Percentiles rank a stretch among this genome's conserved stretches.
phyloP scores from a whole-genome alignment of 805 yeast species.

The Metschnikowia bowlesiae region DNA sequence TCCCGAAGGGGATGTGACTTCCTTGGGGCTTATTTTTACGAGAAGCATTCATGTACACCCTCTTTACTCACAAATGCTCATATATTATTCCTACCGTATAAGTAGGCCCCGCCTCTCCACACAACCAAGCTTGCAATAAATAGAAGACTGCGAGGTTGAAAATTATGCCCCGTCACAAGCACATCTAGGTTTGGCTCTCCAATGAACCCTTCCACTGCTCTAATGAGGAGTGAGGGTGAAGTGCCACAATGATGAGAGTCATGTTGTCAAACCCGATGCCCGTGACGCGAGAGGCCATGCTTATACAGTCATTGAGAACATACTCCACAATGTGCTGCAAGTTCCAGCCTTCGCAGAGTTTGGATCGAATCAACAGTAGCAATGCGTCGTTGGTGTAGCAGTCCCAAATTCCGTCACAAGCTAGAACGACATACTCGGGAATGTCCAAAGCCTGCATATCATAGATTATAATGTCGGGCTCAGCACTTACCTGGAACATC shows the following conservation, averaged over 20 bases:
- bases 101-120: neutral
- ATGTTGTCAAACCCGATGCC: constrained; percentile 82
- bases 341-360: constrained; percentile 52
- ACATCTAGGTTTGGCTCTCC: constrained; percentile 23
- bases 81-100: neutral
- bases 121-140: neutral
- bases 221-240: constrained; percentile 45
- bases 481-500: constrained; percentile 39
- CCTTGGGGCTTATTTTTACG: no score
- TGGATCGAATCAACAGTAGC: constrained; percentile 50
- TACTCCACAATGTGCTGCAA: constrained; percentile 56
- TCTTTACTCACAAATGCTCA: neutral
- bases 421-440: constrained; percentile 37
- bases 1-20: no score
- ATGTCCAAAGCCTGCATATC: constrained; percentile 26
- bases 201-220: constrained; percentile 58
- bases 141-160: constrained; percentile 9
- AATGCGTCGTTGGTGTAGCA: constrained; percentile 52
- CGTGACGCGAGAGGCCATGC: constrained; percentile 66
- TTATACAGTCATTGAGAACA: constrained; percentile 60
- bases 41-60: neutral
- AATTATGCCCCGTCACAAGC: neutral
- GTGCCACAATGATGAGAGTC: constrained; percentile 67
- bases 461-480: constrained; percentile 39
- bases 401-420: constrained; percentile 48